phyloP scores from a whole-genome alignment of 176 grass and related monocot species.

The Carex cristatella region DNA sequence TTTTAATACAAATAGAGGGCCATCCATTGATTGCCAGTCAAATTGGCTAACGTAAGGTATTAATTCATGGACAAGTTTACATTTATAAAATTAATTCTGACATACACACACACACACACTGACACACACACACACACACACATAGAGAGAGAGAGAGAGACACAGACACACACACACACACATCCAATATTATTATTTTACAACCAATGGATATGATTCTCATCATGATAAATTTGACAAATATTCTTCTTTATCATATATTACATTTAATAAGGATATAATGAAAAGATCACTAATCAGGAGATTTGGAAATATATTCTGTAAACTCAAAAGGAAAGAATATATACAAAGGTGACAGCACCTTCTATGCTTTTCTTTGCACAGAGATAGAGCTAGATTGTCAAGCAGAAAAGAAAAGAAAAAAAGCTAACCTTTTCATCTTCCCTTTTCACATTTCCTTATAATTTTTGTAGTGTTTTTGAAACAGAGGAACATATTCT shows the following conservation, averaged over 20 bases:
- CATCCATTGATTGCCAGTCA: constrained; percentile 3
- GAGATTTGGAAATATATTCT: background rate
- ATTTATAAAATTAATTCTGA: too few relatives aligned
- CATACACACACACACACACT: too few relatives aligned
- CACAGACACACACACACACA: too few relatives aligned
- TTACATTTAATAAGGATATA: too few relatives aligned
- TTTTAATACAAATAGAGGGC: background rate
- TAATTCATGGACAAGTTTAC: background rate
- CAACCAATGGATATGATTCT: too few relatives aligned
- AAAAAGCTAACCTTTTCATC: background rate
- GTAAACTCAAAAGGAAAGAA: background rate
- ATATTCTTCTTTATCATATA: too few relatives aligned
- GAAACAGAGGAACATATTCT: background rate
- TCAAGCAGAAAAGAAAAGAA: background rate
- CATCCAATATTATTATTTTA: background rate
- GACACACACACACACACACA: too few relatives aligned
- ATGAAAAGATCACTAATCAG: too few relatives aligned
- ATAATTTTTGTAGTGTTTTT: background rate
- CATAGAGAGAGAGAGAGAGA: too few relatives aligned
- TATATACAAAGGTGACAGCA: constrained; percentile 30
- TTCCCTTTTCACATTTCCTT: background rate
- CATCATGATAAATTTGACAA: too few relatives aligned
- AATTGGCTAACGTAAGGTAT: constrained; percentile 1
- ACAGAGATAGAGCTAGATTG: constrained; percentile 1
- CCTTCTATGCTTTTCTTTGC: constrained; percentile 35